Percentiles rank a stretch among this genome's conserved stretches.
phyloP scores from a whole-genome alignment of 306 rosid species.

The Inga leiocalycina region DNA sequence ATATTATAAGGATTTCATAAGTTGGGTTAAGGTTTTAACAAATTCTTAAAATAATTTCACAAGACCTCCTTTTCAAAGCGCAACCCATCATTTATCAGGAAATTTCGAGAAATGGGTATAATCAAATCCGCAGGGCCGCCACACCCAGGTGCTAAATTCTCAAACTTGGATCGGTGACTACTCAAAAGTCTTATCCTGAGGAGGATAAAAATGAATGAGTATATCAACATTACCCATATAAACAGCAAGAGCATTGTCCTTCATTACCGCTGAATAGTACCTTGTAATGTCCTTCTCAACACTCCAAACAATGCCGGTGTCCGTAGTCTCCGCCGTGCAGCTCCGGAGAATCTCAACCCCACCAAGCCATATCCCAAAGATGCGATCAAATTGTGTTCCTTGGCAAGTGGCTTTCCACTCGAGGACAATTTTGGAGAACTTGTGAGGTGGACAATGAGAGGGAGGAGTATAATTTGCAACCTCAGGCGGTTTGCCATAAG shows the following conservation, averaged over 20 bases:
- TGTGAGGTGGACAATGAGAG: constrained; percentile 42
- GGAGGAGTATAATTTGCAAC: constrained; percentile 56
- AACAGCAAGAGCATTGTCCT: constrained; percentile 75
- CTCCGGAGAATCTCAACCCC: constrained; percentile 91
- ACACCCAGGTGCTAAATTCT: constrained; percentile 29
- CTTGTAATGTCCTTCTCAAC: constrained; percentile 85
- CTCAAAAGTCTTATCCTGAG: constrained; percentile 18
- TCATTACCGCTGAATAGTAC: constrained; percentile 63
- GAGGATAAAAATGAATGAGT: constrained; percentile 47
- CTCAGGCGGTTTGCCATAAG: constrained; percentile 55
- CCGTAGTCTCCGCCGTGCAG: constrained; percentile 84
- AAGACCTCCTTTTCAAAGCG: no score
- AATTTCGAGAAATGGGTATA: no score
- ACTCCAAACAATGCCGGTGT: constrained; percentile 80
- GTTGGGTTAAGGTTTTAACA: no score
- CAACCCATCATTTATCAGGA: no score
- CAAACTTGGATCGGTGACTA: constrained; percentile 15
- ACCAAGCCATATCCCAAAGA: constrained; percentile 72
- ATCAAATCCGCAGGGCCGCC: constrained; percentile 74
- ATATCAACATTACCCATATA: constrained; percentile 56
- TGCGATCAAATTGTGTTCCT: constrained; percentile 66
- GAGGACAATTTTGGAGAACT: constrained; percentile 54
- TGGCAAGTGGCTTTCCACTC: constrained; percentile 56
- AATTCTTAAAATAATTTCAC: no score
- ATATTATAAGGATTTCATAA: no score